These are phyloP conservation scores for Atkinsonella hypoxylon DNA, from an alignment of 2,329 filamentous ascomycete species.

Conservation along the genomic window DNA sequence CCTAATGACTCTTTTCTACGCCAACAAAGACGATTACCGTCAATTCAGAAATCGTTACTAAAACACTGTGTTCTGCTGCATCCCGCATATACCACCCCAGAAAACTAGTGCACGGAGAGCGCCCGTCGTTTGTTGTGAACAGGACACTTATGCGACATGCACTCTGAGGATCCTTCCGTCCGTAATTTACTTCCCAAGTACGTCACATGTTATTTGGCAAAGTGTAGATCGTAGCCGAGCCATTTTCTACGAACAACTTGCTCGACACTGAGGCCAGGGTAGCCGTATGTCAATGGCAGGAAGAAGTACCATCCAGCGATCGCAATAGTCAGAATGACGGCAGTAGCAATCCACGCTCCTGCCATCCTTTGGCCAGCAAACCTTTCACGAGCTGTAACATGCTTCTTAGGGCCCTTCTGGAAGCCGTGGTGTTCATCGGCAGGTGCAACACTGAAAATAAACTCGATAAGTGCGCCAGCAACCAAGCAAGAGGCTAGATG, in stretches of 20 bases:
- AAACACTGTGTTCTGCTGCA: neutral
- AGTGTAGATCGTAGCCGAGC: conserved; percentile 95
- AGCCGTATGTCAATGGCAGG: conserved; percentile 88
- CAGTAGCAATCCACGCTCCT: conserved; percentile 66
- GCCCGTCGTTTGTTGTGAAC: too few species aligned
- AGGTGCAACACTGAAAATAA: conserved; percentile 87
- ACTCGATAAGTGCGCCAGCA: conserved; percentile 83
- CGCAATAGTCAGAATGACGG: conserved; percentile 54
- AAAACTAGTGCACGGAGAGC: too few species aligned
- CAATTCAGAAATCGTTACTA: conserved; percentile 1
- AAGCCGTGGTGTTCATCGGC: conserved; percentile 32
- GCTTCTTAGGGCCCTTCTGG: conserved; percentile 35
- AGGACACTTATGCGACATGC: too few species aligned
- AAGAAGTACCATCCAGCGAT: conserved; percentile 85
- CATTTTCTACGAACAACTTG: conserved; percentile 80
- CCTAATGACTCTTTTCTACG: neutral
- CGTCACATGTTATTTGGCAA: conserved; percentile 64
- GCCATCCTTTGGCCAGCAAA: conserved; percentile 68
- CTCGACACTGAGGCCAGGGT: conserved; percentile 70
- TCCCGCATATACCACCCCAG: neutral
- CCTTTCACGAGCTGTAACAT: conserved; percentile 70
- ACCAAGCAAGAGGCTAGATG: conserved; percentile 86
- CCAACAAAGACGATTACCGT: neutral
- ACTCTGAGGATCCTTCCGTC: too few species aligned
- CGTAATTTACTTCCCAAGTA: neutral